Evolutionary conservation across 169 alveolate species (phyloP), one percentile per base, ranked within the genome.

Genomic region (Cryptosporidium parvum): DNA sequence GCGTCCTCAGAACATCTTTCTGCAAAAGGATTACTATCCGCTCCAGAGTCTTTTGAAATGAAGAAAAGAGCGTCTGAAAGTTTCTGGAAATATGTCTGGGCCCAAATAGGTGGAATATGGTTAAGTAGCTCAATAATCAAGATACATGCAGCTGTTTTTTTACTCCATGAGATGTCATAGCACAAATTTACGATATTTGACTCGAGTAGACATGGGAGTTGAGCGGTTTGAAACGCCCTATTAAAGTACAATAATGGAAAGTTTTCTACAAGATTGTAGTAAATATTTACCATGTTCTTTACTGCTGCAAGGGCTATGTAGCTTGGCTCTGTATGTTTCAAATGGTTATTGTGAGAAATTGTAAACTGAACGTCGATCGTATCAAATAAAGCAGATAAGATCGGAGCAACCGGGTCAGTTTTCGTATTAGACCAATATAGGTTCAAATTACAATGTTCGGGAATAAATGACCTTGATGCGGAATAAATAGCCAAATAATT

Each of bases 1-100:
- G 89, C 89, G 62, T 80, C 89, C 26, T 80, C 89, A 3, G 89
- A 59, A 45, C 80, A 80, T 62, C 89, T 80, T 45, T 80, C 89
- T 8, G 70, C 89, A 65, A 59, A 80, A 16, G 75, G 59, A 37
- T 61, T 80, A 33, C 52, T 61, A 44, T 61, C 72, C 2, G 29
- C 14, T 14, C 75, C 75, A 35, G 89, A 80, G 45, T 80, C 89
- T 58, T 80, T 80, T 44, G 89, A 80, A 14, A 80, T 67, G 68
- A 80, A 80, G 62, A 80, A 80, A 6, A 80, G 89, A 12, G 80
- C 75, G 14, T 80, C 89, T n/a, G 68, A 10, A 31, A 80, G 73
- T 39, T 67, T 59, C 21, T 42, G 69, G 56, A 80, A 80, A 44
- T 62, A 80, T 31, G 56, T 33, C 6, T 80, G 89, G 6, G 80